Base-by-base conservation (phyloP, 495 filamentous ascomycete genomes). In the Daldinia loculata region DNA sequence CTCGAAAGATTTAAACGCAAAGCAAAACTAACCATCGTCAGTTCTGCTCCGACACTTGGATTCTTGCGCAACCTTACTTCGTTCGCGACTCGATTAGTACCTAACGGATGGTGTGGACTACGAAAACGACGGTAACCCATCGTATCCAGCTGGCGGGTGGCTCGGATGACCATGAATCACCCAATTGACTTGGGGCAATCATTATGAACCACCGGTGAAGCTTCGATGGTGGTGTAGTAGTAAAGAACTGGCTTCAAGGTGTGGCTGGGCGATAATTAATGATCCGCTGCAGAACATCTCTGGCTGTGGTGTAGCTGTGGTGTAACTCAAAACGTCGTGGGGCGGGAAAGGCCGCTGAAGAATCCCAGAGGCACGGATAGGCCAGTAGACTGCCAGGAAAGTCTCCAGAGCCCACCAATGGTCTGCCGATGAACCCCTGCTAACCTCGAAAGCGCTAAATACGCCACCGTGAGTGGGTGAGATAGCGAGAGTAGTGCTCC, bases 381-480 rank as follows among this genome's bases (percentile, higher is more conserved):
- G 19, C 41, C 43, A 48, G 17, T 48, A 48, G 22, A 24, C 19
- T 48, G 7, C 43, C 22, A 22, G 6, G 12, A 24, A 24, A 48
- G 26, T n/a, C 24, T 14, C 50, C 27, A 53, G 26, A 36, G 53
- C 8, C 30, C 24, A 17, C 34, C n/a, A 50, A 62, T 50, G 39
- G 61, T 61, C 36, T 56, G 56, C 65, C 32, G 65, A 56, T 56
- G 27, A 14, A 17, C 26, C 55, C 56, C 45, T 53, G 64, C 7
- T 1, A 19, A 4, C 45, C 6, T 45, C 9, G 11, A 45, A 38
- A 55, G 65, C 65, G 65, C 65, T 68, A 61, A 67, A 53, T 62
- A 27, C 9, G 36, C n/a, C 27, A 29, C 15, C 30, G 51, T 68
- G 32, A 68, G 50, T 70, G 67, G 67, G 45, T 27, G 55, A 56